These are phyloP conservation scores for Tulasnella sp. DNA, from an alignment of 768 basidiomycete genomes.

Conservation along the genomic window DNA sequence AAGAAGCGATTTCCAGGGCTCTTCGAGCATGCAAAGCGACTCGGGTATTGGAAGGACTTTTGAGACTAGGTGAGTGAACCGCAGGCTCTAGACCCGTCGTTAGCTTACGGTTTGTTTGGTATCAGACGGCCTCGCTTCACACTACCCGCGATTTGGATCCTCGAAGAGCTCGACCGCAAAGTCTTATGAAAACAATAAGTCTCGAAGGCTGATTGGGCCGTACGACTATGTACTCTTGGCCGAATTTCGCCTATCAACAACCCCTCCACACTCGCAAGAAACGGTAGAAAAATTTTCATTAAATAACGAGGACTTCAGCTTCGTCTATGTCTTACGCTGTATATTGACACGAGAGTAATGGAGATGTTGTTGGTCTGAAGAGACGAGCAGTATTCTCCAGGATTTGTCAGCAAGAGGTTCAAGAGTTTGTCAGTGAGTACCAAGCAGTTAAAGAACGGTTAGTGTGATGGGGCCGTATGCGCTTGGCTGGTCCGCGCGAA, in stretches of 20 bases:
- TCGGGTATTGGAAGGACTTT: background rate
- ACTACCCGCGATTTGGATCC: background rate
- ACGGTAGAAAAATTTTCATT: background rate
- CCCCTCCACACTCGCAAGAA: background rate
- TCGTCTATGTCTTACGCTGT: too few species aligned
- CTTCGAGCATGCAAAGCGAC: background rate
- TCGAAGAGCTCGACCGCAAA: background rate
- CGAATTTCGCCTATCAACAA: background rate
- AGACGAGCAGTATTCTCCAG: background rate
- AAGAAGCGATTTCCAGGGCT: background rate
- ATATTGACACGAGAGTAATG: background rate
- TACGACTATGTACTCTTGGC: too few species aligned
- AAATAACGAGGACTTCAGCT: background rate
- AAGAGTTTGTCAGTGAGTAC: background rate
- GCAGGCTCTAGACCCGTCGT: background rate
- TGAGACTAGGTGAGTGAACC: background rate
- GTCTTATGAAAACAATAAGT: background rate
- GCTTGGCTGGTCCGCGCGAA: constrained; percentile 54
- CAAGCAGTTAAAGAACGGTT: background rate
- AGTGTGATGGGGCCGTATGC: background rate
- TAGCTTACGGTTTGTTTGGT: background rate
- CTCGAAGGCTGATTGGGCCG: background rate
- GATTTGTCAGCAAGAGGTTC: background rate
- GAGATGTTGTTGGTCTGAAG: background rate
- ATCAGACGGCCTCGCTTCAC: too few species aligned